These are phyloP conservation scores for Tolypocladium sp. DNA, from an alignment of 2,329 filamentous ascomycete genomes.

Conservation along the genomic window DNA sequence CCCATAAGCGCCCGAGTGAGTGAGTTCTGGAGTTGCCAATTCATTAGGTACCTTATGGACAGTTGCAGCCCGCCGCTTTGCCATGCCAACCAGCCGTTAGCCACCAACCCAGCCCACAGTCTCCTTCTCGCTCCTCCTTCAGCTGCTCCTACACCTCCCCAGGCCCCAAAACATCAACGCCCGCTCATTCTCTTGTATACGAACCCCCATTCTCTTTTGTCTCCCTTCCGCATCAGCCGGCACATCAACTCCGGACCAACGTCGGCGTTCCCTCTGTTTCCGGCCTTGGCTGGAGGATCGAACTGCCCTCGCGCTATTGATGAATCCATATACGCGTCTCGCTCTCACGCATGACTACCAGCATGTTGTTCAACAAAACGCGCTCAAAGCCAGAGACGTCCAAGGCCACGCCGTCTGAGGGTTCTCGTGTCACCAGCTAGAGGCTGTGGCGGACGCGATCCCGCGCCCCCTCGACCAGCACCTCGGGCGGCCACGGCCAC, in stretches of 20 bases:
- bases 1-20: background rate
- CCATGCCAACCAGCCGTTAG: background rate
- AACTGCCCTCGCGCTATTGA: background rate
- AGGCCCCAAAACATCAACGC: background rate
- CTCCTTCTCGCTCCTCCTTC: background rate
- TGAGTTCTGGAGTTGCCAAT: background rate
- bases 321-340: background rate
- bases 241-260: background rate
- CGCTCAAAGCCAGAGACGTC: constrained; percentile 5
- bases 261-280: background rate
- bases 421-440: constrained; percentile 13
- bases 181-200: background rate
- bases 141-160: background rate
- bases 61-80: background rate
- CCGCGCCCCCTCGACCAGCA: constrained; percentile 4
- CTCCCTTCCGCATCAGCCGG: background rate
- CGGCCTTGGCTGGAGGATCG: background rate
- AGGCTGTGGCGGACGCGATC: constrained; percentile 15
- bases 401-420: constrained; percentile 2
- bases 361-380: constrained; percentile 12
- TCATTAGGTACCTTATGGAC: no score
- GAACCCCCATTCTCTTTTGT: background rate
- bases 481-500: background rate
- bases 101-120: background rate
- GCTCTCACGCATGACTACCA: constrained; percentile 7